Evolutionary conservation across 768 basidiomycete genomes (phyloP), one percentile per base, ranked within the genome.

Genomic region (Lenzites betulinus): DNA sequence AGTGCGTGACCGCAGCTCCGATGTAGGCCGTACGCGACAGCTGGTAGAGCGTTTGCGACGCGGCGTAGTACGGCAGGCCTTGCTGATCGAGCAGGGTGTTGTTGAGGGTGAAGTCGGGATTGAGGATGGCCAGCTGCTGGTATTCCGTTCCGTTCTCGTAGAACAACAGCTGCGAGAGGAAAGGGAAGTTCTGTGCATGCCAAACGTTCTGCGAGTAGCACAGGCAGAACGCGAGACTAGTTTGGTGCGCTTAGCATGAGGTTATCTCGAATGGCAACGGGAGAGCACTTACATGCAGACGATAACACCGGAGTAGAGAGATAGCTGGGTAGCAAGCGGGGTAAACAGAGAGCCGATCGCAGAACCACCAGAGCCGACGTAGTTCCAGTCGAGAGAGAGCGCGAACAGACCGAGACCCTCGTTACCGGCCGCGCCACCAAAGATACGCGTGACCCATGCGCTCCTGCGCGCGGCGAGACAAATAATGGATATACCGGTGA

Each of bases 371-470:
- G 60, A 33, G 30, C 60, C 60, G 60, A 61, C 75, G 62, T 82
- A 81, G 59, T 83, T 81, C 85, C 86, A 87, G 60, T 87, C 85
- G 8, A 87, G 71, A 58, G 76, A 83, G 12, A 86, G 62, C 0
- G 85, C 78, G 48, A 87, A 79, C 47, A 81, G 68, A 11, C 85
- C 85, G 9, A 86, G 76, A 1, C 85, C 85, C 65, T 86, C 84
- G 58, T 87, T 86, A 38, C 84, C 84, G 33, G 82, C 80, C 39
- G 79, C 83, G 41, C 86, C 86, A 52, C 86, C 86, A 65, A 87
- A 86, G 30, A 86, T 73, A 26, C 80, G 76, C 0, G 83, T 81
- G 59, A 86, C 75, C 70, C 77, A 76, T 0, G 81, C 65, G 52
- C 76, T 82, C 18, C 84, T 71, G 43, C 77, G 78, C 48, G 79